Evolutionary conservation across 2,329 filamentous ascomycete species (phyloP).

Genomic region (Aspergillus terreus): DNA sequence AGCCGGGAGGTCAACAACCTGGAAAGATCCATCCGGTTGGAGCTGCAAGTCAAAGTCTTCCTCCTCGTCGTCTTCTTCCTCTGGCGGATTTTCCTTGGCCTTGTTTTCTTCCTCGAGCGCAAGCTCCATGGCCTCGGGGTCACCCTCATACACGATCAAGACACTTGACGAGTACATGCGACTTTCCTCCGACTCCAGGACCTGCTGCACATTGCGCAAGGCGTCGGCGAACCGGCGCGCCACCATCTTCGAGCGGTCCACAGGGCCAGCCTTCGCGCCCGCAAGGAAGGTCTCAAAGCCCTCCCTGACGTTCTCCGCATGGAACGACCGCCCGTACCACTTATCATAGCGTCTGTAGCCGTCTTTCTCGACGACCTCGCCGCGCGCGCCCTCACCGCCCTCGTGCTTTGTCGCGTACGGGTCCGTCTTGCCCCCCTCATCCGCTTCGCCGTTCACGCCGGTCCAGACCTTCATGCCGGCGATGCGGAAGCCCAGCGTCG

Average conservation of each 20-base stretch:
- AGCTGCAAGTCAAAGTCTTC: constrained; percentile 25
- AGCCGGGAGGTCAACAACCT: constrained; percentile 30
- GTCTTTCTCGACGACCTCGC: constrained; percentile 44
- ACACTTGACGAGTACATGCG: constrained; percentile 66
- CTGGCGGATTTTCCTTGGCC: constrained; percentile 19
- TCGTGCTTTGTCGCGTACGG: constrained; percentile 41
- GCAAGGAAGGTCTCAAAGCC: constrained; percentile 58
- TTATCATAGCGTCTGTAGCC: constrained; percentile 62
- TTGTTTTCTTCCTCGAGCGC: constrained; percentile 45
- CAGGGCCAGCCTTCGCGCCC: constrained; percentile 38
- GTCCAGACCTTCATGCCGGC: constrained; percentile 62
- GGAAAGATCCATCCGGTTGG: constrained; percentile 26
- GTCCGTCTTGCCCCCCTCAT: constrained; percentile 30
- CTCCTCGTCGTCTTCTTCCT: constrained; percentile 31
- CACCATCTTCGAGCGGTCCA: constrained; percentile 43
- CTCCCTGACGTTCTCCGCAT: constrained; percentile 51
- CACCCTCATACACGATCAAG: constrained; percentile 64
- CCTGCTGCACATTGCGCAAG: constrained; percentile 43
- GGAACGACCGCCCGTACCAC: constrained; percentile 61
- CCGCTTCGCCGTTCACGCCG: constrained; percentile 30
- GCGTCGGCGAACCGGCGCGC: constrained; percentile 39
- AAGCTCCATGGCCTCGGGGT: constrained; percentile 52
- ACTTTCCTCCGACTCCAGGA: constrained; percentile 56
- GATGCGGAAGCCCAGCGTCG: constrained; percentile 60
- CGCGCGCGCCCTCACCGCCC: constrained; percentile 43